Conservation (phyloP, 208 protist species). For the Wallacemonas sp. region DNA sequence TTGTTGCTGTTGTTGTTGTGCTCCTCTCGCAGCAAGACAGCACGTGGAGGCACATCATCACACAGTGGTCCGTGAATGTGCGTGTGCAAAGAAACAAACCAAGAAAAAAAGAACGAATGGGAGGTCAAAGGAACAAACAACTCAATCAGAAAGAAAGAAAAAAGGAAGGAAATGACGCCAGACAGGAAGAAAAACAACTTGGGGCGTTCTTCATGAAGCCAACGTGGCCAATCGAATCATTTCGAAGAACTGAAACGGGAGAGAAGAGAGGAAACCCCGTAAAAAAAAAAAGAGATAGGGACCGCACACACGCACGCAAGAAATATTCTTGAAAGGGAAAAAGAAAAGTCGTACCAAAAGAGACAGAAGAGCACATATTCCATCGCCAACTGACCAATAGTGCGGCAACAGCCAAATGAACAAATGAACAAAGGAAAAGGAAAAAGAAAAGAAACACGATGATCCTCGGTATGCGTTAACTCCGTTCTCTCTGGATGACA, state of each 20-base stretch:
- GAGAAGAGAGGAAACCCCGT: too few species aligned
- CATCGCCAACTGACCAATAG: too few species aligned
- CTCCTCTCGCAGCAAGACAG: neutral
- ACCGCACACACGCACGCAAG: neutral
- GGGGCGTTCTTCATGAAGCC: too few species aligned
- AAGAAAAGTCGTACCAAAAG: constrained; percentile 4
- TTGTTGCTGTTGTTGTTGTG: constrained; percentile 15
- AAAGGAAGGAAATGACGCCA: constrained; percentile 5
- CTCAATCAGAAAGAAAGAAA: neutral
- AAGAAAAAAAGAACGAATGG: constrained; percentile 16
- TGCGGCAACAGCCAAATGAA: too few species aligned
- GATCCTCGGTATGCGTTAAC: neutral
- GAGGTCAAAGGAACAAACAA: constrained; percentile 11
- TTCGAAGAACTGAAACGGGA: too few species aligned
- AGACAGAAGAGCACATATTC: neutral
- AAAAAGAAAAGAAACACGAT: constrained; percentile 16
- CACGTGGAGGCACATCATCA: neutral
- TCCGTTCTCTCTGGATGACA: too few species aligned
- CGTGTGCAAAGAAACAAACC: constrained; percentile 18
- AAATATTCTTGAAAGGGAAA: constrained; percentile 8
- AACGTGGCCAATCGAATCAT: too few species aligned
- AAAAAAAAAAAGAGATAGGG: neutral
- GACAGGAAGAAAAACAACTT: too few species aligned
- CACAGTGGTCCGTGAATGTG: neutral
- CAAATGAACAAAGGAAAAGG: constrained; percentile 11